phyloP scores from a whole-genome alignment of 2,329 filamentous ascomycete species.

The Ophiocordyceps camponoti-saundersi region DNA sequence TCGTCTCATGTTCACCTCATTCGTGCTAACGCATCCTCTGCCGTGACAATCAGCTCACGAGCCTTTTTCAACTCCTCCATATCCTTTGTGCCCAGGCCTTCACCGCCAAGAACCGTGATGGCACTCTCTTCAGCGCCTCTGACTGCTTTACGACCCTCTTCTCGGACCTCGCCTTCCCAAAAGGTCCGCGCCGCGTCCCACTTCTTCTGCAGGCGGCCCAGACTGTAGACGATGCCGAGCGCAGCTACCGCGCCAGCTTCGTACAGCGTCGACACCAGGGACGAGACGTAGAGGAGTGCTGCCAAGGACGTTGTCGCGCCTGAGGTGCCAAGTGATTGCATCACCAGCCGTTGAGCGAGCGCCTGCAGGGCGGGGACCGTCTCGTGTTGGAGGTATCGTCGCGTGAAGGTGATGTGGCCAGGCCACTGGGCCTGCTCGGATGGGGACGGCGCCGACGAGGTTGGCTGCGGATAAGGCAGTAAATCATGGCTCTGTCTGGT shows the following conservation, averaged over 20 bases:
- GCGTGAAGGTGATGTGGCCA: constrained; percentile 52
- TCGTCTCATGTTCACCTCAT: constrained; percentile 22
- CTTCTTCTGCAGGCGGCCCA: constrained; percentile 40
- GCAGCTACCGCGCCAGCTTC: constrained; percentile 46
- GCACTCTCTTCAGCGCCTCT: constrained; percentile 37
- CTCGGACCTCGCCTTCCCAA: constrained; percentile 51
- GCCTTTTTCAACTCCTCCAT: constrained; percentile 20
- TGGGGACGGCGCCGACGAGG: constrained; percentile 6
- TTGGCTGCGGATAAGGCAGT: constrained; percentile 19
- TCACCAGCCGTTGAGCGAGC: constrained; percentile 54
- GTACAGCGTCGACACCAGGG: constrained; percentile 34
- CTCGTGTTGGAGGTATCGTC: constrained; percentile 46
- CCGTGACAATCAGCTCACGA: constrained; percentile 28
- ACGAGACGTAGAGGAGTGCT: constrained; percentile 38
- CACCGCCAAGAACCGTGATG: constrained; percentile 21
- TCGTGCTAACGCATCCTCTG: constrained; percentile 27
- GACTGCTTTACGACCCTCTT: constrained; percentile 47
- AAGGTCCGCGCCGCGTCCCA: constrained; percentile 44
- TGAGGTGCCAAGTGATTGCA: constrained; percentile 60
- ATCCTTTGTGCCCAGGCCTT: constrained; percentile 6
- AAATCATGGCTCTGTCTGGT: constrained; percentile 9
- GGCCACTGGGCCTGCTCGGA: constrained; percentile 42
- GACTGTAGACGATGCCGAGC: constrained; percentile 40
- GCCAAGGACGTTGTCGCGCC: constrained; percentile 39
- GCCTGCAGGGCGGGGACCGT: constrained; percentile 57